Conservation (phyloP, 2,329 filamentous ascomycete species). For the Pyrenochaeta sp. region DNA sequence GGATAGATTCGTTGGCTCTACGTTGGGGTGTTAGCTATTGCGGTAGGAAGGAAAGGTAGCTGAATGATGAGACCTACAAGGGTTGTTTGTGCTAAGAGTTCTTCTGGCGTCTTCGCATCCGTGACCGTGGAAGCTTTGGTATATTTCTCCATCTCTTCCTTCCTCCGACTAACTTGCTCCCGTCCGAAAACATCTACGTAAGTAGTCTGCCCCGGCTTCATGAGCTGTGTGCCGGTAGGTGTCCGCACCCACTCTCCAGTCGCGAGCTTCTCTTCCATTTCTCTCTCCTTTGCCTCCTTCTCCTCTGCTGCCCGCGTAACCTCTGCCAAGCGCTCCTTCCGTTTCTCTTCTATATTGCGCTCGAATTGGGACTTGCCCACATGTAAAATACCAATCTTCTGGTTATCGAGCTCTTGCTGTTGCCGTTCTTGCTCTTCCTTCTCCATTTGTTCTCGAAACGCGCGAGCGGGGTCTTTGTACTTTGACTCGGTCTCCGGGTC, state of each 20-base stretch:
- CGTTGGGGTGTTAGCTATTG: background rate
- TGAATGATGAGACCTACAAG: conserved; percentile 31
- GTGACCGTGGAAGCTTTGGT: conserved; percentile 30
- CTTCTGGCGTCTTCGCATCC: conserved; percentile 33
- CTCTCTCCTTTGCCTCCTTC: conserved; percentile 38
- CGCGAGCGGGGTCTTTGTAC: conserved; percentile 48
- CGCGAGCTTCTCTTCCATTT: conserved; percentile 43
- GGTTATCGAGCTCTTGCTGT: conserved; percentile 30
- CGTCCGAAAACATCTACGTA: conserved; percentile 46
- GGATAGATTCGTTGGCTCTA: conserved; percentile 48
- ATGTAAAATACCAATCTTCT: conserved; percentile 45
- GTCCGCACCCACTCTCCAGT: conserved; percentile 46
- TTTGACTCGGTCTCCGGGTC: conserved; percentile 50
- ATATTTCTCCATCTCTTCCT: conserved; percentile 40
- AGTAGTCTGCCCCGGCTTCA: conserved; percentile 46
- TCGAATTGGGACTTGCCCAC: conserved; percentile 47
- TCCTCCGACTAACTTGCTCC: conserved; percentile 41
- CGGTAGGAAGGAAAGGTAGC: background rate
- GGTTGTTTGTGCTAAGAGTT: conserved; percentile 43
- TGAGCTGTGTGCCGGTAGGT: conserved; percentile 43
- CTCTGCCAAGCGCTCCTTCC: conserved; percentile 38
- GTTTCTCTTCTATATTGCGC: conserved; percentile 44
- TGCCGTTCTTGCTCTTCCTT: conserved; percentile 39
- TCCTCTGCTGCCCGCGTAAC: conserved; percentile 42
- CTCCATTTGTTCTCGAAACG: conserved; percentile 44